Conservation (phyloP, 208 protist species). For the Acanthamoeba royreba region DNA sequence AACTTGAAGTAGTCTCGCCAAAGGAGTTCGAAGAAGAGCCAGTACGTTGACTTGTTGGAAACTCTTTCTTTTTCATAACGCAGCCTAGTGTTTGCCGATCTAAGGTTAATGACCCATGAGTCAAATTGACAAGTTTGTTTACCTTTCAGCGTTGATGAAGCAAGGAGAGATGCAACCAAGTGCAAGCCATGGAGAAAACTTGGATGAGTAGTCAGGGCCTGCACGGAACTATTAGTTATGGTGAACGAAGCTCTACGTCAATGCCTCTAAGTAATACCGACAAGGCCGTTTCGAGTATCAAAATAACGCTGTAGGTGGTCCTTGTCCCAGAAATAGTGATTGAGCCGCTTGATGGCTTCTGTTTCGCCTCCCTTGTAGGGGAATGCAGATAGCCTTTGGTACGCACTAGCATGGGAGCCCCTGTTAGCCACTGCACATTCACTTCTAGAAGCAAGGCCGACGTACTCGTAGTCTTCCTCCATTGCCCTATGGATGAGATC, state of each 20-base stretch:
- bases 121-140: neutral
- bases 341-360: neutral
- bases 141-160: constrained; percentile 50
- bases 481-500: neutral
- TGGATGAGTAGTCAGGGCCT: constrained; percentile 66
- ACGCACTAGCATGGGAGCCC: too few species aligned
- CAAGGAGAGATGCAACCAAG: constrained; percentile 57
- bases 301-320: constrained; percentile 39
- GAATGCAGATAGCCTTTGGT: neutral
- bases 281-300: neutral
- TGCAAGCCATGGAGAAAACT: constrained; percentile 71
- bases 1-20: constrained; percentile 69
- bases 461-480: neutral
- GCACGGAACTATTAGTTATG: constrained; percentile 40
- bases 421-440: neutral
- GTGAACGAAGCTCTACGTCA: neutral
- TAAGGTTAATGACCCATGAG: neutral
- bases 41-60: constrained; percentile 68
- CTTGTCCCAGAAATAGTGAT: constrained; percentile 20
- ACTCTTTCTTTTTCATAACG: constrained; percentile 56
- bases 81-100: neutral
- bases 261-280: neutral
- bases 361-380: constrained; percentile 26
- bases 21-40: constrained; percentile 68
- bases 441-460: too few species aligned